Evolutionary conservation across 2,329 filamentous ascomycete species (phyloP), one percentile per base, ranked within the genome.

Genomic region (Leptographium galeiforme): DNA sequence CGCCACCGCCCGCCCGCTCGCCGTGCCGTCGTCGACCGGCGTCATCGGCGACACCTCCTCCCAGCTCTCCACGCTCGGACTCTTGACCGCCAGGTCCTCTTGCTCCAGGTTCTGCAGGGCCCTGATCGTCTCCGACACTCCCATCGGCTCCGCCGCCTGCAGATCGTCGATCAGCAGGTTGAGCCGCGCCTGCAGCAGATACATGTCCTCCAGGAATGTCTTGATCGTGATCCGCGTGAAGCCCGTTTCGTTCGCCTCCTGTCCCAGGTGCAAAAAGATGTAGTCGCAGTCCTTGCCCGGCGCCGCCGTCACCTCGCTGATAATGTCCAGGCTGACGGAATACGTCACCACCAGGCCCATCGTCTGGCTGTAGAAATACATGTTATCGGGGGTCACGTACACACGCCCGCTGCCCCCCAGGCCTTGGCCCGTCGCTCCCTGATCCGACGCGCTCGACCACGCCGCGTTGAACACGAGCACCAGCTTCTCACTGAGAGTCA

Each of bases 361-460:
- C 63, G 96, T 87, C 63, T 97, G 87, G 61, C 90, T 94, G 68
- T 96, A 98, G 64, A 98, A 97, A 67, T 95, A 97, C 65, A 98
- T 82, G 58, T 90, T 86, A 57, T 85, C 82, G 0, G 84, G 77
- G 0, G 91, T 97, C 56, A 95, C 83, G 65, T 94, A 98, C 30
- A 95, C 82, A 52, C 93, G 81, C 1, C 93, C 78, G 53, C 78
- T 78, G 18, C 77, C 77, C 25, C 74, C 69, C 59, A 97, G 88
- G 56, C 63, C 66, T 16, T 70, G 69, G 52, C 64, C 67, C 4
- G 68, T 66, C 8, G 71, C 68, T n/a, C 67, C 64, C 18, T 70
- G 68, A 30, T 70, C 68, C 11, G 72, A 68, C 18, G 74, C 72
- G 58, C 76, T 80, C 44, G 70, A 72, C 89, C 93, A 98, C 0